phyloP scores from a whole-genome alignment of 2,329 filamentous ascomycete species.

The Cladosporium sp. region DNA sequence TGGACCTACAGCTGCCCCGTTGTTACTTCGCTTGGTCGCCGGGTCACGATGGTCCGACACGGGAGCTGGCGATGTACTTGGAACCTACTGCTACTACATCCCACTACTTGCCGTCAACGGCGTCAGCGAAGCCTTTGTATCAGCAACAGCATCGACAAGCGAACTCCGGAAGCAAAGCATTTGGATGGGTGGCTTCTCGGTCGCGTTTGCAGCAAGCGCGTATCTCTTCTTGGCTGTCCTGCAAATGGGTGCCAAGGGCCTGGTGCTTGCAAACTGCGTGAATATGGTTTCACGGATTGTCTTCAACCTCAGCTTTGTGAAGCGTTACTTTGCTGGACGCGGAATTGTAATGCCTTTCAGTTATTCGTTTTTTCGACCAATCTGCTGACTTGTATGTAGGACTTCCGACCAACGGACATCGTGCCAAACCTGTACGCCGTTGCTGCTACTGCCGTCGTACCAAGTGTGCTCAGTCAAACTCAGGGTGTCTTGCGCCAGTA shows the following conservation, averaged over 20 bases:
- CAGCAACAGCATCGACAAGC: slow-evolving; percentile 71
- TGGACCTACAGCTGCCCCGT: slow-evolving; percentile 70
- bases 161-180: slow-evolving; percentile 73
- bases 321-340: slow-evolving; percentile 54
- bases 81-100: slow-evolving; percentile 86
- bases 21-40: slow-evolving; percentile 70
- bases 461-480: slow-evolving; percentile 33
- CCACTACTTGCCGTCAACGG: slow-evolving; percentile 90
- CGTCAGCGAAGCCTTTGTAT: slow-evolving; percentile 86
- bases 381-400: slow-evolving; percentile 12
- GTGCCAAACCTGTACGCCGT: slow-evolving; percentile 33
- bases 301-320: slow-evolving; percentile 76
- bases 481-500: slow-evolving; percentile 28
- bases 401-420: slow-evolving; percentile 24
- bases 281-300: slow-evolving; percentile 83
- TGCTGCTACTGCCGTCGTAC: slow-evolving; percentile 34
- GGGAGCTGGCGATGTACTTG: slow-evolving; percentile 69
- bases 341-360: slow-evolving; percentile 25
- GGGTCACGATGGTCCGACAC: slow-evolving; percentile 71
- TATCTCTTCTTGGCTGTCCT: slow-evolving; percentile 69
- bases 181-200: slow-evolving; percentile 81
- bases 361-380: background rate
- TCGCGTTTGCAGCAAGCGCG: slow-evolving; percentile 68
- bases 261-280: slow-evolving; percentile 81
- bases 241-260: slow-evolving; percentile 67